These are phyloP conservation scores for Fusarium sp. DNA, from an alignment of 2,329 filamentous ascomycete species.

Conservation along the genomic window DNA sequence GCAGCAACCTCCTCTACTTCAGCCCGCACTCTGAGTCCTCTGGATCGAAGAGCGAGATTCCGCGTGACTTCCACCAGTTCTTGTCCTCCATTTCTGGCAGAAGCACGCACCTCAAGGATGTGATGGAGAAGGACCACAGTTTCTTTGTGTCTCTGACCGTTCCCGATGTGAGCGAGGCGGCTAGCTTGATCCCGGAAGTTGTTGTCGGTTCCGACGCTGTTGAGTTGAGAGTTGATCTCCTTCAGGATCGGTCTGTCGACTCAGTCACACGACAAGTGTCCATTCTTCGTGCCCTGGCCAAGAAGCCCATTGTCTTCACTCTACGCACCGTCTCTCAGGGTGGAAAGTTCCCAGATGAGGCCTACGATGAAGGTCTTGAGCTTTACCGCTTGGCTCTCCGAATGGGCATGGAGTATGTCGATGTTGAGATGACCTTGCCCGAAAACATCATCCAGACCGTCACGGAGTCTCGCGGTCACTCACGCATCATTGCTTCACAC, in stretches of 20 bases:
- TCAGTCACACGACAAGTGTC: conserved; percentile 87
- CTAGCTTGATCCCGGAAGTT: conserved; percentile 75
- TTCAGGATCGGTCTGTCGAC: conserved; percentile 80
- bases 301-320: conserved; percentile 91
- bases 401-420: conserved; percentile 90
- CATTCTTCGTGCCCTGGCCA: conserved; percentile 76
- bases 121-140: conserved; percentile 72
- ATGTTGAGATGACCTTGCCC: conserved; percentile 90
- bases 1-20: conserved; percentile 95
- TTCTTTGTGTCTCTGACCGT: conserved; percentile 95
- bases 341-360: conserved; percentile 85
- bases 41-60: conserved; percentile 42
- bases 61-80: conserved; percentile 52
- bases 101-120: conserved; percentile 59
- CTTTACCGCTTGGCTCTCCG: conserved; percentile 84
- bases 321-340: conserved; percentile 88
- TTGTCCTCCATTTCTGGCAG: conserved; percentile 53
- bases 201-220: conserved; percentile 91
- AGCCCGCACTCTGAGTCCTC: conserved; percentile 70
- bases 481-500: conserved; percentile 93
- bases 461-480: conserved; percentile 73
- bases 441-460: conserved; percentile 79
- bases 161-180: conserved; percentile 74
- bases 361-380: conserved; percentile 74
- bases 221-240: conserved; percentile 91